Base-by-base conservation (phyloP, 192 early-diverging fungal species). In the Dimargaris xerosporica region DNA sequence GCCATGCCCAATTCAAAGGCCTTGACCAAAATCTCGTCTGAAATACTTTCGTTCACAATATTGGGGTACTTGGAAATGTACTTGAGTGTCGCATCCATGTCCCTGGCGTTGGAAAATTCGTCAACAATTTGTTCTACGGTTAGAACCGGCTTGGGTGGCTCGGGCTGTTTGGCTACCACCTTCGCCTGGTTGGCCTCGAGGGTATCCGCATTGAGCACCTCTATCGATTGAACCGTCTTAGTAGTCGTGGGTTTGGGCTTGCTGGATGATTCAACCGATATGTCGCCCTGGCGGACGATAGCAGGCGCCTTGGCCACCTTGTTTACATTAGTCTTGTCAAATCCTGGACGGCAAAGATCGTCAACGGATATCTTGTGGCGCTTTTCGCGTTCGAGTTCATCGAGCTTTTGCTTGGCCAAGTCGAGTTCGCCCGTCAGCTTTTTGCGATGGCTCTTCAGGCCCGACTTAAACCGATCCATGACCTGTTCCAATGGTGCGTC, bases 21-120 rank as follows among this genome's bases (percentile, higher is more conserved):
- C 21, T 88, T 81, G 11, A 84, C 86, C 62, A 96, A 75, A 46
- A 96, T 87, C 70, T 90, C 79, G 66, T 96, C 91, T 4, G 82
- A 78, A 62, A 83, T 84, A 16, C 69, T 74, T 62, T 89, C 81
- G 42, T 73, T 78, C 29, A 86, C 80, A 10, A 96, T 71, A 13
- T 81, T 70, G 21, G 85, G 80, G 65, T 93, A 75, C 39, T 83
- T 78, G 60, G 68, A 71, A 42, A 96, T 83, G 55, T 78, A 91
- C 42, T 77, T 70, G 61, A 79, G 72, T 10, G 80, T 79, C 17
- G 76, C 70, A n/a, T 78, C 75, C 63, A 86, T 80, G 30, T 72
- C 76, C 44, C 67, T 75, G n/a, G 84, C 62, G 25, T 66, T 73
- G 15, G 84, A 75, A 64, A 86, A 89, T n/a, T 70, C 74, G 17